These are phyloP conservation scores for Hymenoscyphus fructigenus DNA, from an alignment of 2,329 filamentous ascomycete species.

Conservation along the genomic window DNA sequence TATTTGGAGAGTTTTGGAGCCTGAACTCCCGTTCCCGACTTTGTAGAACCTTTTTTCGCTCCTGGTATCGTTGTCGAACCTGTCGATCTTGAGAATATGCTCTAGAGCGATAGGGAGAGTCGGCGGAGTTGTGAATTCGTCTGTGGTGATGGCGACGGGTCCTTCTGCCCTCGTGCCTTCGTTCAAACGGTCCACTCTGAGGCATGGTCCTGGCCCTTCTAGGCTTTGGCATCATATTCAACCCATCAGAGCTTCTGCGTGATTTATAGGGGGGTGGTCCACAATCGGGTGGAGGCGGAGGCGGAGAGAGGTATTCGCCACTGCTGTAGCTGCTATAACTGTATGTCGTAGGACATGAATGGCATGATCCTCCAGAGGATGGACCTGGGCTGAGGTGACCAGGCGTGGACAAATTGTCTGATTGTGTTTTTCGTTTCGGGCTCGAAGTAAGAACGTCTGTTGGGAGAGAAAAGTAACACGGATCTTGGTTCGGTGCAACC, in stretches of 20 bases:
- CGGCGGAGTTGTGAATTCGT: slow-evolving; percentile 4
- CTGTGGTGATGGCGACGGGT: background rate
- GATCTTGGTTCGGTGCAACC: background rate
- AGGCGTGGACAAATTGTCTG: background rate
- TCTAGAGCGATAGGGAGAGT: background rate
- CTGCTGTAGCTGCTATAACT: slow-evolving; percentile 24
- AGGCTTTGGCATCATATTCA: slow-evolving; percentile 23
- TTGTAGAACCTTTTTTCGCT: background rate
- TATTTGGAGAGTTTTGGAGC: background rate
- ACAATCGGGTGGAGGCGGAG: slow-evolving; percentile 8
- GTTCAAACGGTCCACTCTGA: slow-evolving; percentile 4
- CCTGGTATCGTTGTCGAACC: background rate
- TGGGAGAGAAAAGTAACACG: background rate
- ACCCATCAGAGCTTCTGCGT: slow-evolving; percentile 21
- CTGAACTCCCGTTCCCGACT: background rate
- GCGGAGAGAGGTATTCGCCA: slow-evolving; percentile 16
- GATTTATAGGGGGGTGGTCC: slow-evolving; percentile 25
- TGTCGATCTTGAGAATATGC: background rate
- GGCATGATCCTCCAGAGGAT: background rate
- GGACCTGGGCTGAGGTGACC: background rate
- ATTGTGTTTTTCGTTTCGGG: background rate
- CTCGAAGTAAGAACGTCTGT: background rate
- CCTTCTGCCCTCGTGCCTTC: slow-evolving; percentile 11
- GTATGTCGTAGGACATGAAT: slow-evolving; percentile 7
- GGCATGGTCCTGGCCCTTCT: slow-evolving; percentile 20